Percentiles rank a stretch among this genome's conserved stretches.
phyloP scores from a whole-genome alignment of 2,329 filamentous ascomycete species.

The Cladobotryum protrusum region DNA sequence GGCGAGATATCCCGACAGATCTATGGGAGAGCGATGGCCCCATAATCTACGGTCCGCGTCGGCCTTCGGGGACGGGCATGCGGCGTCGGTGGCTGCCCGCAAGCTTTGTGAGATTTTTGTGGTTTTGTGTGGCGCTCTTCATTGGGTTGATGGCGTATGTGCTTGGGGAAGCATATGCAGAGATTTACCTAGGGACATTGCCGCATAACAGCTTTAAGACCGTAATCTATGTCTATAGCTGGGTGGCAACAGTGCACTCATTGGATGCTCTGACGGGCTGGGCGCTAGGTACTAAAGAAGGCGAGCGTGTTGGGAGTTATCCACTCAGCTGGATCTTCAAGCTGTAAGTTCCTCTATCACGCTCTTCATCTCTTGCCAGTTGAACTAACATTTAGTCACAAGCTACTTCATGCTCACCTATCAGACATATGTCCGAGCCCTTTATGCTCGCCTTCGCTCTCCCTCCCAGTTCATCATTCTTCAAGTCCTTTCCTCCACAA shows the following conservation, averaged over 20 bases:
- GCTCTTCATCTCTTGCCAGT: neutral
- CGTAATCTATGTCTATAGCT: constrained; percentile 64
- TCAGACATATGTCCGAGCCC: constrained; percentile 63
- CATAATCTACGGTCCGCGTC: constrained; percentile 19
- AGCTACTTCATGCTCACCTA: constrained; percentile 64
- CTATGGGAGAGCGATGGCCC: constrained; percentile 33
- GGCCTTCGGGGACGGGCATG: constrained; percentile 33
- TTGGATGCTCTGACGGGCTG: constrained; percentile 60
- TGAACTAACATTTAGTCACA: constrained; percentile 3
- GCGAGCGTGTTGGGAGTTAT: constrained; percentile 62
- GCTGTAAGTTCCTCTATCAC: constrained; percentile 40
- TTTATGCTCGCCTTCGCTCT: constrained; percentile 62
- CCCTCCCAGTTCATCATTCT: constrained; percentile 60
- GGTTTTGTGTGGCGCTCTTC: constrained; percentile 60
- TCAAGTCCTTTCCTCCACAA: constrained; percentile 56
- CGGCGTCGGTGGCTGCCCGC: constrained; percentile 54
- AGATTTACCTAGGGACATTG: constrained; percentile 60
- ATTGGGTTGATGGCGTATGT: constrained; percentile 61
- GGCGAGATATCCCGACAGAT: constrained; percentile 30
- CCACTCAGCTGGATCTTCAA: constrained; percentile 68
- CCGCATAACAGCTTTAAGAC: constrained; percentile 62
- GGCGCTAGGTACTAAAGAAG: constrained; percentile 60
- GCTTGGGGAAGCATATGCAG: constrained; percentile 62
- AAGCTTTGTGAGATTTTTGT: constrained; percentile 62
- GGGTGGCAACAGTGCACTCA: constrained; percentile 60